Evolutionary conservation across 2,329 filamentous ascomycete genomes (phyloP).

Genomic region (Emergomyces orientalis): DNA sequence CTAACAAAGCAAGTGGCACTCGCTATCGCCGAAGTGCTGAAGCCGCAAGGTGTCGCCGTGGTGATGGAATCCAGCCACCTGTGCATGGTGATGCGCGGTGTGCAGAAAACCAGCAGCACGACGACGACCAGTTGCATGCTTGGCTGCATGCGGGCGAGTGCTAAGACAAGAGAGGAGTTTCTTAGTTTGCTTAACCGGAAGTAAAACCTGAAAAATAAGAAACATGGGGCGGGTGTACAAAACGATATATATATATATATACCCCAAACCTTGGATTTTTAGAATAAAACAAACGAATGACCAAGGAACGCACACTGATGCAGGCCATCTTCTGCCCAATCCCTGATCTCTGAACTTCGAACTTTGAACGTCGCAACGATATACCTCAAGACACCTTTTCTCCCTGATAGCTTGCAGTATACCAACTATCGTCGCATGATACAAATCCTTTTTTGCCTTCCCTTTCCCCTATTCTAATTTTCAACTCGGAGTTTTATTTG

Average conservation of each 20-base stretch:
- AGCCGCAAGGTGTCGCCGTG: slow-evolving; percentile 89
- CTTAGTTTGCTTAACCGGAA: slow-evolving; percentile 63
- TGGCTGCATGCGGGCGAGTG: slow-evolving; percentile 86
- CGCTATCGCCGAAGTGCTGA: slow-evolving; percentile 83
- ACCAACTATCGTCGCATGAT: not conserved
- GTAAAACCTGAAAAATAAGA: slow-evolving; percentile 19
- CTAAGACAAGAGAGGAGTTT: slow-evolving; percentile 94
- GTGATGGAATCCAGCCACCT: slow-evolving; percentile 96
- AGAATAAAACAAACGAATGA: not conserved
- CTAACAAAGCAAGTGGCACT: slow-evolving; percentile 93
- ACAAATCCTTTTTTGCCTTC: not conserved
- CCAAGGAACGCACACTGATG: not conserved
- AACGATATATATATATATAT: not conserved
- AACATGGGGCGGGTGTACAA: not conserved
- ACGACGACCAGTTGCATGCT: slow-evolving; percentile 96
- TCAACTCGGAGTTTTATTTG: not conserved
- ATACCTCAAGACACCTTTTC: not conserved
- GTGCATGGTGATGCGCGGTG: slow-evolving; percentile 99
- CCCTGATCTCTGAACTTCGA: not conserved
- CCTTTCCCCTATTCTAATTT: not conserved
- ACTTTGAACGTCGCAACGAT: not conserved
- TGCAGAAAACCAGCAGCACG: slow-evolving; percentile 76
- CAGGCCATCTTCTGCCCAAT: not conserved
- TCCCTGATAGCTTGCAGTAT: not conserved
- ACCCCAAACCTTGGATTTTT: not conserved